Percentiles rank a stretch among this genome's conserved stretches.
Conservation (phyloP, 768 basidiomycete genomes). For the Udeniomyces megalosporus region DNA sequence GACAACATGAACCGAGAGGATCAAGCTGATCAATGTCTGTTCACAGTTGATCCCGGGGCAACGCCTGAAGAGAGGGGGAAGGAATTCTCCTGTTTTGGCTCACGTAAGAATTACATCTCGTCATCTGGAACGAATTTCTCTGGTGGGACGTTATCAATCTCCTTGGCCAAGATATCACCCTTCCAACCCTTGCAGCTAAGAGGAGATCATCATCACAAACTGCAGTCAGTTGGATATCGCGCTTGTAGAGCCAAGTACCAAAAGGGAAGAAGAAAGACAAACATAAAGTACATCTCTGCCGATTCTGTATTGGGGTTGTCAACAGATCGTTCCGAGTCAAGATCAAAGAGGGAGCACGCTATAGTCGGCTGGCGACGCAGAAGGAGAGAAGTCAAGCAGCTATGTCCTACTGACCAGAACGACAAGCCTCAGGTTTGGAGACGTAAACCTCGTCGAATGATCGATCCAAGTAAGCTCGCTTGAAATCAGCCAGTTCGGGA, state of each 20-base stretch:
- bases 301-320: not conserved
- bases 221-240: no score
- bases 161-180: not conserved
- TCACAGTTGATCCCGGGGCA: no score
- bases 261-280: not conserved
- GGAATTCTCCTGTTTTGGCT: no score
- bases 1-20: no score
- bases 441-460: slow-evolving; percentile 51
- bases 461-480: slow-evolving; percentile 40
- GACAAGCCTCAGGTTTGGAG: slow-evolving; percentile 50
- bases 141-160: not conserved
- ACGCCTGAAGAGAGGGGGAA: no score
- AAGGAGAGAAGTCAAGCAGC: not conserved
- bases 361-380: not conserved
- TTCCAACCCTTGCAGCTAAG: slow-evolving; percentile 7
- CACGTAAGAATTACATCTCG: not conserved
- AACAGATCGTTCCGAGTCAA: no score
- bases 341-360: not conserved
- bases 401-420: not conserved
- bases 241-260: no score
- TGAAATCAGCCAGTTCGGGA: slow-evolving; percentile 53
- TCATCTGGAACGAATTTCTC: not conserved
- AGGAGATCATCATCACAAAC: not conserved
- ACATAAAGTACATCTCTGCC: slow-evolving; percentile 12
- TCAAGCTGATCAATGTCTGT: no score